Percentiles rank a stretch among this genome's conserved stretches.
Conservation (phyloP, 2,329 filamentous ascomycete species). For the Neofusicoccum laricinum region DNA sequence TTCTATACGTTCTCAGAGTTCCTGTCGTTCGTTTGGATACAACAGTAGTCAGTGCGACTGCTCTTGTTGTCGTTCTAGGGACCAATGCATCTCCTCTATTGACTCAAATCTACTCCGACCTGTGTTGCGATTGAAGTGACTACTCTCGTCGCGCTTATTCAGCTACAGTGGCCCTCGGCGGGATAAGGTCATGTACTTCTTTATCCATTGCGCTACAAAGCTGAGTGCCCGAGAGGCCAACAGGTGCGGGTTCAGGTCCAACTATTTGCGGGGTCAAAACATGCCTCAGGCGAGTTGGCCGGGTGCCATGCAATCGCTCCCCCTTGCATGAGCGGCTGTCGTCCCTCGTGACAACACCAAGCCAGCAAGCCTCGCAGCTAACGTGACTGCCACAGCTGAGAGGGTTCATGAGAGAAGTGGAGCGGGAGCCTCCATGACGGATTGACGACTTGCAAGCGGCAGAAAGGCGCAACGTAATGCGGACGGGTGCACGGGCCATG, state of each 20-base stretch:
- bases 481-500: background rate
- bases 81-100: conserved; percentile 2
- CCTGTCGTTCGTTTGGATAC: conserved; percentile 17
- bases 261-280: background rate
- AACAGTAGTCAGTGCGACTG: background rate
- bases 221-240: no score
- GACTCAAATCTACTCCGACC: background rate
- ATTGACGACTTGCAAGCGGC: background rate
- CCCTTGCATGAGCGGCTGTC: background rate
- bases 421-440: background rate
- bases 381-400: background rate
- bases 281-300: background rate
- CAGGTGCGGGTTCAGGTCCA: no score
- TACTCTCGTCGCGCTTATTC: background rate
- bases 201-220: no score
- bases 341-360: background rate
- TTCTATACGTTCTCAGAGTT: conserved; percentile 25
- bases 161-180: no score
- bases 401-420: background rate
- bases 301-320: background rate
- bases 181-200: no score
- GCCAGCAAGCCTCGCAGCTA: no score
- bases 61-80: background rate
- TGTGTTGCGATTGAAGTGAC: background rate
- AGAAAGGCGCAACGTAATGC: conserved; percentile 8